Base-by-base conservation (phyloP, 192 early-diverging fungal species). In the Backusella sp. region DNA sequence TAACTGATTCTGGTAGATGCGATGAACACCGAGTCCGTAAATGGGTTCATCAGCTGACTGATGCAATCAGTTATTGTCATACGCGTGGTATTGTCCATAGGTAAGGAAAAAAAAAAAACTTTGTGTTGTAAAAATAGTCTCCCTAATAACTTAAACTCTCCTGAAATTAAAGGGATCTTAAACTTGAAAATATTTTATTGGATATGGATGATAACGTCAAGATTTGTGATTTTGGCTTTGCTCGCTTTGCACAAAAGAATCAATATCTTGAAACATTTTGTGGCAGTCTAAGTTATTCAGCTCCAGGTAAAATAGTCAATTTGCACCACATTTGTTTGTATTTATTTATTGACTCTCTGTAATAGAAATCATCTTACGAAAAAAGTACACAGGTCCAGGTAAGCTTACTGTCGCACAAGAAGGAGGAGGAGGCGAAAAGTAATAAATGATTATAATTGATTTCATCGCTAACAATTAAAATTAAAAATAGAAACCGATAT, bases 341-440 rank as follows among this genome's bases (percentile, higher is more conserved):
- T 37, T 2, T 26, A 44, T 41, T 39, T 65, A 68, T 66, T 26
- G n/a, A 35, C 23, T 49, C 56, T 6, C 23, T 28, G 11, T 39
- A 74, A 28, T 80, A 89, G 94, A 95, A 77, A 91, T 95, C 68
- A 89, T 94, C 34, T 46, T 83, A 52, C 88, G 90, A 30, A 88
- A 94, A 80, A 90, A 93, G 76, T 94, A 95, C 74, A 89, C 89
- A 59, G 94, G 94, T 11, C 88, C 91, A 80, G 92, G 91, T 90
- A 86, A 68, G 53, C 68, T 53, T 26, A 62, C 12, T 9, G 34
- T 35, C 26, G 69, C 12, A 34, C n/a, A 26, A 39, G 39, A 26
- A 41, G 17, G 34, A 39, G 30, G 21, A 35, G 36, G 14, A 69
- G 28, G 32, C 28, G 15, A 35, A 41, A 68, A 34, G 32, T 44